These are phyloP conservation scores for Leucoagaricus sp. DNA, from an alignment of 1,284 basidiomycete genomes.

Conservation along the genomic window DNA sequence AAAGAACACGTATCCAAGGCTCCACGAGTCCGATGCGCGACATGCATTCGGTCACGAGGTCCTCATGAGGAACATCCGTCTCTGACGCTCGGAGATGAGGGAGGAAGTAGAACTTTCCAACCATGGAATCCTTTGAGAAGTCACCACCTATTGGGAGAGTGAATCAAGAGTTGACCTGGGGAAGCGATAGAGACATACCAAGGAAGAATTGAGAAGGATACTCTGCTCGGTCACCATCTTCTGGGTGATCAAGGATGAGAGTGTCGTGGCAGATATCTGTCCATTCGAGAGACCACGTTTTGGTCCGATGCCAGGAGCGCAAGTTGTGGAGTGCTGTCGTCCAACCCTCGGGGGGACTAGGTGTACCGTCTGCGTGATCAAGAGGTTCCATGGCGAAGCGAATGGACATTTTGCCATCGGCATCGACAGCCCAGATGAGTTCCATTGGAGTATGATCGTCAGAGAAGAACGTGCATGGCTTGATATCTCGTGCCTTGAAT, in stretches of 20 bases:
- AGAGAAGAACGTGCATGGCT: conserved; percentile 16
- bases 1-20: conserved; percentile 15
- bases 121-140: conserved; percentile 16
- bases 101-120: conserved; percentile 20
- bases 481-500: conserved; percentile 4
- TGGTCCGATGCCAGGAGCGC: conserved; percentile 11
- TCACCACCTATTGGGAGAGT: conserved; percentile 12
- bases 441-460: conserved; percentile 15
- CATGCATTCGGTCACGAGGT: conserved; percentile 16
- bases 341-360: conserved; percentile 10
- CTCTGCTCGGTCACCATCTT: background rate
- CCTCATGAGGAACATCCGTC: conserved; percentile 12
- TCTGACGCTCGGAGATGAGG: conserved; percentile 16
- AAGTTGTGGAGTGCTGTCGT: conserved; percentile 11
- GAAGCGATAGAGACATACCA: conserved; percentile 3
- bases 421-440: conserved; percentile 14
- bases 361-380: background rate
- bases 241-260: conserved; percentile 10
- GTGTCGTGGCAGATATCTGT: conserved; percentile 17
- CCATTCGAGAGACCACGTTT: conserved; percentile 16
- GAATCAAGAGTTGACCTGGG: background rate
- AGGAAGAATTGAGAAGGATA: conserved; percentile 17
- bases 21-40: conserved; percentile 9
- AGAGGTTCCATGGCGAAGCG: conserved; percentile 15
- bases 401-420: conserved; percentile 14